Conservation (phyloP, 345 rosid species). For the Sonneratia caseolaris region DNA sequence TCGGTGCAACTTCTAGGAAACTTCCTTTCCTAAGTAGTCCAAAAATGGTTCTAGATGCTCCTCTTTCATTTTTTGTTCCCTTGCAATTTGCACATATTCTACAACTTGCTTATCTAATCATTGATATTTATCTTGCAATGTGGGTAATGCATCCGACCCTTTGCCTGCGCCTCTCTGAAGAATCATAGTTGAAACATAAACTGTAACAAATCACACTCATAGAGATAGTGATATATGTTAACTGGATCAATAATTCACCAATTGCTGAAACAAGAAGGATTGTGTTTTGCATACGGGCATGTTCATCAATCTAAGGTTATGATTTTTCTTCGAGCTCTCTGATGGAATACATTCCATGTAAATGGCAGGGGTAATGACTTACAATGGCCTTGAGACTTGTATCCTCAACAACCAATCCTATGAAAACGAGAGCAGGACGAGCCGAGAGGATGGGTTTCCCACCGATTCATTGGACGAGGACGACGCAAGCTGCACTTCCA, state of each 20-base stretch:
- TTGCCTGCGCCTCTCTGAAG: too few relatives aligned
- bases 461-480: slow-evolving; percentile 78
- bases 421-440: slow-evolving; percentile 74
- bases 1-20: not conserved
- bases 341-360: slow-evolving; percentile 1
- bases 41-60: too few relatives aligned
- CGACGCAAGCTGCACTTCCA: slow-evolving; percentile 80
- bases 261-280: not conserved
- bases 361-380: slow-evolving; percentile 67
- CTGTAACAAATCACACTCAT: too few relatives aligned
- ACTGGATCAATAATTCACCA: not conserved
- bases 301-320: too few relatives aligned
- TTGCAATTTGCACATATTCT: too few relatives aligned
- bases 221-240: too few relatives aligned
- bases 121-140: too few relatives aligned
- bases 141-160: too few relatives aligned
- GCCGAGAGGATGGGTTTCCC: slow-evolving; percentile 68
- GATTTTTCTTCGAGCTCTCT: not conserved
- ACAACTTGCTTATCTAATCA: too few relatives aligned
- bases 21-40: not conserved
- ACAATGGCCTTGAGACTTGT: slow-evolving; percentile 79
- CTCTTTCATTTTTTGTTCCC: too few relatives aligned
- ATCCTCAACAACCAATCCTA: slow-evolving; percentile 72
- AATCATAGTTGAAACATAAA: too few relatives aligned
- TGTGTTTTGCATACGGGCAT: not conserved